These are phyloP conservation scores for Albifimbria verrucaria DNA, from an alignment of 2,329 filamentous ascomycete species.

Conservation along the genomic window DNA sequence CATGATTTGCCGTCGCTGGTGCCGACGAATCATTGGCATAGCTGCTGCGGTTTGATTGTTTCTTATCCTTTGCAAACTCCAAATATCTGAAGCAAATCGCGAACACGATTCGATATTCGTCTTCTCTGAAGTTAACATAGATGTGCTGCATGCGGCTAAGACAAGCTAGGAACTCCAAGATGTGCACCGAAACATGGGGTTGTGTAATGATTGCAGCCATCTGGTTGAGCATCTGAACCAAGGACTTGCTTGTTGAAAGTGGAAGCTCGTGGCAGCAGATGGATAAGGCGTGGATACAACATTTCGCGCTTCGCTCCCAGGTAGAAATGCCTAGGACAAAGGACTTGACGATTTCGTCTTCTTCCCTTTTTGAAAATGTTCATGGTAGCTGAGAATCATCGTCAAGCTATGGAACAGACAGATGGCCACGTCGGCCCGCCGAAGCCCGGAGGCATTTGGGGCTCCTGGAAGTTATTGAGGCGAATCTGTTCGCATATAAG, in stretches of 20 bases:
- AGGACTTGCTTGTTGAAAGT: conserved; percentile 76
- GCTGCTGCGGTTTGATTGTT: conserved; percentile 44
- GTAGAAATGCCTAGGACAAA: conserved; percentile 83
- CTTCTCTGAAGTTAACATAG: conserved; percentile 84
- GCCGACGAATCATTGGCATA: conserved; percentile 40
- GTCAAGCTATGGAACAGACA: conserved; percentile 85
- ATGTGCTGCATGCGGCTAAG: conserved; percentile 80
- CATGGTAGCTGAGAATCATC: conserved; percentile 87
- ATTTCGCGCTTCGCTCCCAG: conserved; percentile 83
- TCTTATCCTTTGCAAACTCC: conserved; percentile 76
- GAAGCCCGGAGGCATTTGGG: conserved; percentile 76
- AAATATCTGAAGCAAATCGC: conserved; percentile 93
- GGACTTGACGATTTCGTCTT: conserved; percentile 83
- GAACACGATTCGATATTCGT: conserved; percentile 92
- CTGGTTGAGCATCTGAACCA: conserved; percentile 83
- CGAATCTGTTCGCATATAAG: conserved; percentile 81
- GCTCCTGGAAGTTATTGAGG: conserved; percentile 73
- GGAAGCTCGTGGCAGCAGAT: conserved; percentile 95
- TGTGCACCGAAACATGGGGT: conserved; percentile 85
- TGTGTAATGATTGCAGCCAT: conserved; percentile 97
- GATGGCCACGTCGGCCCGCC: conserved; percentile 83
- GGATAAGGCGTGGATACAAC: conserved; percentile 90
- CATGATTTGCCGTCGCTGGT: conserved; percentile 18
- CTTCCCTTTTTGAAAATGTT: conserved; percentile 79
- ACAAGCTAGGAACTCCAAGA: conserved; percentile 90